phyloP scores from a whole-genome alignment of 345 rosid species.

The Zanthoxylum bungeanum region DNA sequence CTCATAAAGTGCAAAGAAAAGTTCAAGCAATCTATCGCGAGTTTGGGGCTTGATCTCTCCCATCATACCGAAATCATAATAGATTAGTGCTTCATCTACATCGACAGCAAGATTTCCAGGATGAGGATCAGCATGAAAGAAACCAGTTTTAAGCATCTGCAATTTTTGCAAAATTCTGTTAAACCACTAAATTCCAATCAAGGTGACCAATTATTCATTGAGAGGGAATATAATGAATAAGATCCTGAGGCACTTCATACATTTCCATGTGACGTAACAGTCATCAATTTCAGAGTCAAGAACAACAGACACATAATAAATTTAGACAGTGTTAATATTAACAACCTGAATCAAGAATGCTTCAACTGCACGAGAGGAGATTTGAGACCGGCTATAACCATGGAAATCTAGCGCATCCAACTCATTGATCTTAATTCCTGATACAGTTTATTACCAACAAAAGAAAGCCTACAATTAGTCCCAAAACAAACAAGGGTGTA shows the following conservation, averaged over 20 bases:
- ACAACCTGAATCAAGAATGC: conserved; percentile 91
- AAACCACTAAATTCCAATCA: neutral
- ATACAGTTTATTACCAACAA: neutral
- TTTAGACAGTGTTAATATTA: conserved; percentile 1
- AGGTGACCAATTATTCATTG: neutral
- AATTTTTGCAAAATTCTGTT: neutral
- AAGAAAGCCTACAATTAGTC: neutral
- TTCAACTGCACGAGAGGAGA: conserved; percentile 82
- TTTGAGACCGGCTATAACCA: conserved; percentile 60
- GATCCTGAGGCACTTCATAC: neutral
- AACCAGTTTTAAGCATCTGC: conserved; percentile 89
- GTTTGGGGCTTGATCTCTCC: conserved; percentile 91
- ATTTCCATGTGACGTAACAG: neutral
- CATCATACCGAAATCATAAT: conserved; percentile 99
- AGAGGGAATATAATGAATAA: neutral
- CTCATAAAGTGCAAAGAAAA: conserved; percentile 88
- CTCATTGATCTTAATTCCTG: conserved; percentile 80
- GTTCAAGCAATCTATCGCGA: conserved; percentile 77
- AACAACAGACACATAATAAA: neutral
- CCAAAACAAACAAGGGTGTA: neutral
- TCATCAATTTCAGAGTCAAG: neutral
- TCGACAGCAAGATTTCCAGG: conserved; percentile 97
- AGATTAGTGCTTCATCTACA: conserved; percentile 73
- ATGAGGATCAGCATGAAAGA: conserved; percentile 99
- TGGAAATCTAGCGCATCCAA: conserved; percentile 57